Conservation (phyloP, 345 rosid species). For the Iberis pinnata region DNA sequence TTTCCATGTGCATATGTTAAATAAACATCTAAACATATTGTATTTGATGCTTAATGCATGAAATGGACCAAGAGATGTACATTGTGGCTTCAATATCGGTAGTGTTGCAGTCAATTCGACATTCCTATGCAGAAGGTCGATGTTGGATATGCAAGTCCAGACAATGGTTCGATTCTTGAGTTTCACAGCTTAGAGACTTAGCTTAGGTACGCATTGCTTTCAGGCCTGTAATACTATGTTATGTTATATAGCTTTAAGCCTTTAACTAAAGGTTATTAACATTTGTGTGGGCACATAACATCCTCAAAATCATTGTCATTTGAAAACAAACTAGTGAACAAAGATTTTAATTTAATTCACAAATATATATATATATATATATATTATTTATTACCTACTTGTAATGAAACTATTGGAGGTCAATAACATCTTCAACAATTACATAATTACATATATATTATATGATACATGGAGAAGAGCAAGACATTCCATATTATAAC, state of each 20-base stretch:
- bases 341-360: too few relatives aligned
- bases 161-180: conserved; percentile 38
- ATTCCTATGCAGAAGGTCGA: conserved; percentile 60
- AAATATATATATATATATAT: too few relatives aligned
- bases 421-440: too few relatives aligned
- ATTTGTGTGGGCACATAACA: neutral
- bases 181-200: conserved; percentile 10
- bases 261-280: conserved; percentile 1
- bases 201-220: conserved; percentile 3
- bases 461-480: too few relatives aligned
- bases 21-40: conserved; percentile 5
- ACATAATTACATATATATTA: too few relatives aligned
- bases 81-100: conserved; percentile 43
- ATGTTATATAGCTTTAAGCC: neutral
- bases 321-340: too few relatives aligned
- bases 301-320: neutral
- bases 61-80: conserved; percentile 42
- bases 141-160: conserved; percentile 88
- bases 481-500: too few relatives aligned
- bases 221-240: neutral
- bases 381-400: too few relatives aligned
- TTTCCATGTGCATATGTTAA: neutral
- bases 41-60: conserved; percentile 37
- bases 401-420: too few relatives aligned
- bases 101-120: conserved; percentile 71